phyloP scores from a whole-genome alignment of 192 early-diverging fungal genomes.

The Backusella circina region DNA sequence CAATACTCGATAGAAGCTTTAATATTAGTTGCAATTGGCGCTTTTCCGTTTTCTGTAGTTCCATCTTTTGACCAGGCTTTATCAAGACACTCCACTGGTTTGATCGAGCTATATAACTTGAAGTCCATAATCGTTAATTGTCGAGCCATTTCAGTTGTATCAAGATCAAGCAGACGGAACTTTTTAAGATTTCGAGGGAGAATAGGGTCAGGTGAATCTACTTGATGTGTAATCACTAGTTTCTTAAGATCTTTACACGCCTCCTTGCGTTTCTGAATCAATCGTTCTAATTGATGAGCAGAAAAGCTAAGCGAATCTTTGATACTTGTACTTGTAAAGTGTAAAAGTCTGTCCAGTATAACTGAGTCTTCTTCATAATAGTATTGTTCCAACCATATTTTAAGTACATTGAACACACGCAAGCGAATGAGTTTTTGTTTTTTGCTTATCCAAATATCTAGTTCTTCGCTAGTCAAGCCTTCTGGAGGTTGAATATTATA shows the following conservation, averaged over 20 bases:
- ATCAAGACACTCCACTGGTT: constrained; percentile 85
- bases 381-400: constrained; percentile 94
- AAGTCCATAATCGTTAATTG: constrained; percentile 94
- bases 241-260: constrained; percentile 53
- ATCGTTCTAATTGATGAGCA: constrained; percentile 65
- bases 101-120: constrained; percentile 77
- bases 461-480: constrained; percentile 58
- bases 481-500: constrained; percentile 75
- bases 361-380: constrained; percentile 71
- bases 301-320: constrained; percentile 67
- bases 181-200: constrained; percentile 76
- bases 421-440: constrained; percentile 90
- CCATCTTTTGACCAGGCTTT: constrained; percentile 79
- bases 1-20: constrained; percentile 83
- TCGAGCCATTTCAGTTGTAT: constrained; percentile 89
- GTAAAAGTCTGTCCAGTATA: constrained; percentile 64
- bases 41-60: constrained; percentile 47
- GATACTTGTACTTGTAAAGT: constrained; percentile 70
- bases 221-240: constrained; percentile 59
- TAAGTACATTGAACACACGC: constrained; percentile 90
- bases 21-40: constrained; percentile 74
- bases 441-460: constrained; percentile 76
- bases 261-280: constrained; percentile 72
- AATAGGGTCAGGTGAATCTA: constrained; percentile 72
- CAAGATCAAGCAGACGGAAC: constrained; percentile 83